Percentiles rank a stretch among this genome's conserved stretches.
Evolutionary conservation across 768 basidiomycete species (phyloP).

Genomic region (Termitomyces eurrhizus): DNA sequence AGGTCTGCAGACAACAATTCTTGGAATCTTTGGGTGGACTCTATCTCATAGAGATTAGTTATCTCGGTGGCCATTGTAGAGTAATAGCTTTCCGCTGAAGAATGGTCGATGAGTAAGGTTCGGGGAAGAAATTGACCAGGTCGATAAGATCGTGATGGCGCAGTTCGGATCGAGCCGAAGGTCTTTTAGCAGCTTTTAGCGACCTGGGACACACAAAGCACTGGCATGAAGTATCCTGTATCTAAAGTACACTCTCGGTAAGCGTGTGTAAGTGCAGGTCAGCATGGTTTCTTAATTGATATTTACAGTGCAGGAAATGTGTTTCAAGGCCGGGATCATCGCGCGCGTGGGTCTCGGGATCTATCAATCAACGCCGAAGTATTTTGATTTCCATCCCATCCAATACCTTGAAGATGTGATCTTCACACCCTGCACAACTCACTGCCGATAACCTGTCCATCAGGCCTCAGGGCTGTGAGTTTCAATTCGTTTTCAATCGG

Average conservation of each 20-base stretch:
- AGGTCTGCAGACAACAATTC: constrained; percentile 72
- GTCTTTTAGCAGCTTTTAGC: not conserved
- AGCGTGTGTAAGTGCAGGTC: not conserved
- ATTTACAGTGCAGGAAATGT: not conserved
- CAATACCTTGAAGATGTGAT: not conserved
- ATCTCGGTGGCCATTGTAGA: not conserved
- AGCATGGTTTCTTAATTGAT: not conserved
- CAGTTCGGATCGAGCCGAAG: constrained; percentile 18
- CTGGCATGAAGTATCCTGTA: not conserved
- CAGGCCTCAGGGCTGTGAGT: constrained; percentile 1
- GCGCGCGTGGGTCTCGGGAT: not conserved
- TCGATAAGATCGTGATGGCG: constrained; percentile 18
- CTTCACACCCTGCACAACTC: not conserved
- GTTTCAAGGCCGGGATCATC: not conserved
- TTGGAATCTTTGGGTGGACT: constrained; percentile 71
- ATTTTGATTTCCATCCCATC: not conserved
- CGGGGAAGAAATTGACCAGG: not conserved
- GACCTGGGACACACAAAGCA: not conserved
- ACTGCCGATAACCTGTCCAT: constrained; percentile 3
- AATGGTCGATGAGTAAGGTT: constrained; percentile 15
- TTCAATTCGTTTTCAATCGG: constrained; percentile 1
- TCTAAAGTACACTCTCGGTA: not conserved
- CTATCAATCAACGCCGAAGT: not conserved
- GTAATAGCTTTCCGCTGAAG: not conserved
- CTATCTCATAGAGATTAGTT: constrained; percentile 38